phyloP scores from a whole-genome alignment of 2,329 filamentous ascomycete genomes.

The Colletotrichum paranaense region DNA sequence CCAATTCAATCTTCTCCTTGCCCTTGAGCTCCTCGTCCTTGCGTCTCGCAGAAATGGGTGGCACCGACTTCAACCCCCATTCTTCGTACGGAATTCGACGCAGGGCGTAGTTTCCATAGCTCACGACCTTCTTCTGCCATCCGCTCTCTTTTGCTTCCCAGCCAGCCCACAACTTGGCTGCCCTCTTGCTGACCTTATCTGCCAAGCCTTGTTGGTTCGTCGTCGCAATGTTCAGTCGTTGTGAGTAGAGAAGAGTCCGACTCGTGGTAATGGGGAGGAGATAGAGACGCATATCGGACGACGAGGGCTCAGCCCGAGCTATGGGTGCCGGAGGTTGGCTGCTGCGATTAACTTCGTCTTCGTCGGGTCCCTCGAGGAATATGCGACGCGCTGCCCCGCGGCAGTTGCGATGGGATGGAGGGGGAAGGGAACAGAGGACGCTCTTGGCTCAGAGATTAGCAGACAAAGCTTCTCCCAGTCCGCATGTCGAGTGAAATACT shows the following conservation, averaged over 20 bases:
- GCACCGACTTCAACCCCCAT: conserved; percentile 97
- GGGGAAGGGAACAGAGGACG: not conserved
- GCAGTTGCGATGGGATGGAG: conserved; percentile 8
- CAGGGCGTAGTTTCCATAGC: conserved; percentile 87
- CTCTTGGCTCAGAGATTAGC: conserved; percentile 7
- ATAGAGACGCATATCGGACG: conserved; percentile 82
- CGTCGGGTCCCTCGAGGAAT: conserved; percentile 2
- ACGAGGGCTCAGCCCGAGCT: not conserved
- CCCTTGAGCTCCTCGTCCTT: conserved; percentile 72
- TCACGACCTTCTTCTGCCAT: conserved; percentile 90
- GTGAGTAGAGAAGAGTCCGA: conserved; percentile 91
- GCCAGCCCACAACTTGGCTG: conserved; percentile 80
- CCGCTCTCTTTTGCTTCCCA: conserved; percentile 89
- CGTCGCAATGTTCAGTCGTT: conserved; percentile 72
- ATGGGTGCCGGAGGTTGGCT: not conserved
- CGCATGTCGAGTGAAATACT: conserved; percentile 11
- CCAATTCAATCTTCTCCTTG: conserved; percentile 75
- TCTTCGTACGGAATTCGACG: conserved; percentile 94
- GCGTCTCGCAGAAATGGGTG: conserved; percentile 77
- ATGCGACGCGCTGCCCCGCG: conserved; percentile 12
- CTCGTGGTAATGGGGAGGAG: conserved; percentile 93
- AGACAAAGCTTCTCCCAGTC: not conserved
- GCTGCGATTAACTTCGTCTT: conserved; percentile 1
- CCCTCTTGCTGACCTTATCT: conserved; percentile 78
- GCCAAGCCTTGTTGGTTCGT: conserved; percentile 65